A percentile compares a stretch with the other conserved stretches of the same genome.
Evolutionary conservation across 495 filamentous ascomycete species (phyloP).

Genomic region (Aspergillus haitiensis): DNA sequence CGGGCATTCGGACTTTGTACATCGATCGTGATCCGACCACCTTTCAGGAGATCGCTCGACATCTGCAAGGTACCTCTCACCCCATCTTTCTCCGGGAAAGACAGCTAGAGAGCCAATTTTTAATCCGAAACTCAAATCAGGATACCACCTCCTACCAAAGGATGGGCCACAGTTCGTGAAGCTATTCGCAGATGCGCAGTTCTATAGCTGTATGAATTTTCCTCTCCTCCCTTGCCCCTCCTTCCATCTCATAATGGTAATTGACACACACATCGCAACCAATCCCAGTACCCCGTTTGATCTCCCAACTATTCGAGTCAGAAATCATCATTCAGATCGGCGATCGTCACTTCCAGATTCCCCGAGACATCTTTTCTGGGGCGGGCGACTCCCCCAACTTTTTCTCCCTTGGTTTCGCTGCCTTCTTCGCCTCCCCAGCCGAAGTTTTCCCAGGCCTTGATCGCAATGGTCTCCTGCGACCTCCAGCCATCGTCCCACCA

Average conservation of each 20-base stretch:
- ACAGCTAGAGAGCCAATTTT: background rate
- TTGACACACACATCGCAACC: constrained; percentile 15
- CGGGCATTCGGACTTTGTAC: constrained; percentile 70
- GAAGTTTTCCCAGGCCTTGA: constrained; percentile 87
- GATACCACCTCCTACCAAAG: constrained; percentile 82
- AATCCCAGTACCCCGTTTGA: constrained; percentile 73
- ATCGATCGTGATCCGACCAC: constrained; percentile 93
- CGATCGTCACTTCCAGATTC: constrained; percentile 80
- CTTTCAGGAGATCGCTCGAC: constrained; percentile 84
- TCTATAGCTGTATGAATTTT: constrained; percentile 76
- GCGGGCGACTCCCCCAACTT: constrained; percentile 93
- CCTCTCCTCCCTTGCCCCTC: background rate
- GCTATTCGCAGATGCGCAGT: constrained; percentile 93
- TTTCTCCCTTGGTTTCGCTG: constrained; percentile 88
- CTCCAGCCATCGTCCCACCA: constrained; percentile 82
- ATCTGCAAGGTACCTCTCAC: constrained; percentile 72
- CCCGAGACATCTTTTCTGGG: constrained; percentile 79
- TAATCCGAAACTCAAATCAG: constrained; percentile 29
- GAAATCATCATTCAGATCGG: constrained; percentile 91
- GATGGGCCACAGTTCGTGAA: constrained; percentile 86
- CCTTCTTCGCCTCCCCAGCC: constrained; percentile 78
- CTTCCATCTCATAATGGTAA: background rate
- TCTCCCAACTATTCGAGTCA: constrained; percentile 90
- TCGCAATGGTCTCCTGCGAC: constrained; percentile 77
- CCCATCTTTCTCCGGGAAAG: background rate